phyloP scores from a whole-genome alignment of 441 rosid genomes.

The Erodium moschatum region DNA sequence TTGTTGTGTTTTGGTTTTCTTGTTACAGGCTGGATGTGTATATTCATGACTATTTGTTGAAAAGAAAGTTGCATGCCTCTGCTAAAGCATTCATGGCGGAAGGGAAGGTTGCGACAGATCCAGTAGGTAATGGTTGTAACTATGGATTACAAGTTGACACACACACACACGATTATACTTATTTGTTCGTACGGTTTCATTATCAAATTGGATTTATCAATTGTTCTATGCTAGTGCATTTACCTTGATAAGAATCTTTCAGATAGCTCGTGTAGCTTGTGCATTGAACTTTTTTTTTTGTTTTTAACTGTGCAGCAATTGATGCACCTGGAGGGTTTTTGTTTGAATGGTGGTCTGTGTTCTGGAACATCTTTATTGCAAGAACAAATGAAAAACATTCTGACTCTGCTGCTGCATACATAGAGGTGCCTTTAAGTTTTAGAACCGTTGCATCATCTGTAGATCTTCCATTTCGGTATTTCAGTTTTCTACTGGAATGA shows the following conservation, averaged over 20 bases:
- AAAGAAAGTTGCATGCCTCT: slow-evolving; percentile 54
- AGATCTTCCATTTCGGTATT: slow-evolving; percentile 5
- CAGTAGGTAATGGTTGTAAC: slow-evolving; percentile 47
- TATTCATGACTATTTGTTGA: slow-evolving; percentile 62
- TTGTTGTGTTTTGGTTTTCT: background rate
- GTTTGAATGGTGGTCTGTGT: slow-evolving; percentile 82
- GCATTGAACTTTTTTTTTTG: slow-evolving; percentile 7
- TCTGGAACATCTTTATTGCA: slow-evolving; percentile 72
- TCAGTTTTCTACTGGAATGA: slow-evolving; percentile 9
- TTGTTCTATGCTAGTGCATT: background rate
- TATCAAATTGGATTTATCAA: background rate
- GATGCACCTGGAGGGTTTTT: slow-evolving; percentile 77
- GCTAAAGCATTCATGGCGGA: slow-evolving; percentile 67
- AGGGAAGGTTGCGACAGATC: slow-evolving; percentile 69
- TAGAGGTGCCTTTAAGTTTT: slow-evolving; percentile 40
- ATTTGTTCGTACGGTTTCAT: too few relatives aligned
- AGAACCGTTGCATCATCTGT: slow-evolving; percentile 1
- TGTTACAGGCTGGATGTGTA: slow-evolving; percentile 60
- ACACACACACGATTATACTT: background rate
- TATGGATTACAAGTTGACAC: too few relatives aligned
- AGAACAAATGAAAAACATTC: slow-evolving; percentile 68
- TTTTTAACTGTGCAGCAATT: slow-evolving; percentile 40
- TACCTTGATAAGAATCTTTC: background rate
- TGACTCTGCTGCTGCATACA: slow-evolving; percentile 57
- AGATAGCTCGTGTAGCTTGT: background rate